Percentiles rank a stretch among this genome's conserved stretches.
Evolutionary conservation across 148 eudicot species (phyloP).

Genomic region (Salicornia ramosissima): DNA sequence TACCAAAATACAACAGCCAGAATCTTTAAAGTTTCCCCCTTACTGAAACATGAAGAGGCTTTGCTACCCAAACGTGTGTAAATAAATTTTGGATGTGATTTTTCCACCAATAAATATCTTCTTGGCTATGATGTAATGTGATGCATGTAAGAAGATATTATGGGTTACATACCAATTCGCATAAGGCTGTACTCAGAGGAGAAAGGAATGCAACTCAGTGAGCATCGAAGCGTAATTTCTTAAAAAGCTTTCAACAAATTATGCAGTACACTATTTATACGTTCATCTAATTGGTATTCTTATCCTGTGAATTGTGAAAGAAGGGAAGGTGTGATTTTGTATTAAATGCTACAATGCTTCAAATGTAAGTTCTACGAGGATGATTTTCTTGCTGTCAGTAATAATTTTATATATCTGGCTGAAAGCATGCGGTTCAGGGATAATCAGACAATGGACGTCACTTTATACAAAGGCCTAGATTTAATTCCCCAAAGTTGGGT

Average conservation of each 20-base stretch:
- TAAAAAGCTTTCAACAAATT: background rate
- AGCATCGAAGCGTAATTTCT: background rate
- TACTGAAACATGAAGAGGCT: background rate
- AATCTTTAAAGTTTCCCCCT: background rate
- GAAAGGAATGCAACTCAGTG: background rate
- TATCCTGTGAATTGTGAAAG: background rate
- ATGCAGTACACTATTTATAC: background rate
- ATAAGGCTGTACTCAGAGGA: background rate
- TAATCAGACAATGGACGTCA: background rate
- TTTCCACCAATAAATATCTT: background rate
- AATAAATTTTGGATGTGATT: background rate
- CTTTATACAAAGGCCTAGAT: background rate
- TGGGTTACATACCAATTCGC: background rate
- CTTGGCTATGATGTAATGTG: background rate
- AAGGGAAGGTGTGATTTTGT: background rate
- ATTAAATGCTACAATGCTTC: too few relatives aligned
- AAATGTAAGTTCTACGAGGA: too few relatives aligned
- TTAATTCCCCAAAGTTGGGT: too few relatives aligned
- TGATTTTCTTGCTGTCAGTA: too few relatives aligned
- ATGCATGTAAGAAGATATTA: background rate
- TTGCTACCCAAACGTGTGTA: background rate
- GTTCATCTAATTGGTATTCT: background rate
- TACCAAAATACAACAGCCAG: background rate
- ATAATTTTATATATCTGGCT: too few relatives aligned
- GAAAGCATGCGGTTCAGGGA: too few relatives aligned